These are phyloP conservation scores for Wallacemonas sp. DNA, from an alignment of 208 protist species.

Conservation along the genomic window DNA sequence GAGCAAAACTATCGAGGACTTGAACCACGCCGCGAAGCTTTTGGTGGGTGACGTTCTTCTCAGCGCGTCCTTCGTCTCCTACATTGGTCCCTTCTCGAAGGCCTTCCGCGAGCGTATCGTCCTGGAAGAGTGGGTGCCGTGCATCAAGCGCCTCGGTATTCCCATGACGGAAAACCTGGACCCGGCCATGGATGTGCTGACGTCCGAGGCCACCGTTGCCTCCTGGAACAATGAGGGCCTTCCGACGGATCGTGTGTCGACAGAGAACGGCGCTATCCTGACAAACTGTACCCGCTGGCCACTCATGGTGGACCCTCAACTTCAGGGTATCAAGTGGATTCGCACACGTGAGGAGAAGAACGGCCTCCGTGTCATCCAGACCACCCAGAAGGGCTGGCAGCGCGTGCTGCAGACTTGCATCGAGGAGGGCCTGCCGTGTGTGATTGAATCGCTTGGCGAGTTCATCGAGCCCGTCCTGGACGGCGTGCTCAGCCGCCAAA, in stretches of 20 bases:
- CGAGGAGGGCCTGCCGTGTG: conserved; percentile 89
- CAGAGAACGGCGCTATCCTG: conserved; percentile 97
- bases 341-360: conserved; percentile 94
- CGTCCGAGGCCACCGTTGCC: conserved; percentile 91
- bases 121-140: conserved; percentile 92
- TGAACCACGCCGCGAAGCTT: conserved; percentile 86
- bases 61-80: conserved; percentile 96
- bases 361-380: conserved; percentile 92
- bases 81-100: conserved; percentile 98
- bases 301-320: conserved; percentile 98
- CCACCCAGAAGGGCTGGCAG: conserved; percentile 90
- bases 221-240: conserved; percentile 98
- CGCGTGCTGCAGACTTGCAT: conserved; percentile 91
- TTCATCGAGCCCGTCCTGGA: conserved; percentile 97
- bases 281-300: conserved; percentile 97
- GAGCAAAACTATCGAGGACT: conserved; percentile 91
- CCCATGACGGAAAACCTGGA: conserved; percentile 94
- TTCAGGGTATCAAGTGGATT: conserved; percentile 98
- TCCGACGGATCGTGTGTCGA: conserved; percentile 96
- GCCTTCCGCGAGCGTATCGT: conserved; percentile 93
- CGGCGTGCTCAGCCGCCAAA: conserved; percentile 94
- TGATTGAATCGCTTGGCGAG: conserved; percentile 97
- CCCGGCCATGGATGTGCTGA: conserved; percentile 92
- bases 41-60: conserved; percentile 98
- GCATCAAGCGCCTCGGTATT: conserved; percentile 88